Conservation (phyloP, 257 asterid species). For the Linderniella brevidens region DNA sequence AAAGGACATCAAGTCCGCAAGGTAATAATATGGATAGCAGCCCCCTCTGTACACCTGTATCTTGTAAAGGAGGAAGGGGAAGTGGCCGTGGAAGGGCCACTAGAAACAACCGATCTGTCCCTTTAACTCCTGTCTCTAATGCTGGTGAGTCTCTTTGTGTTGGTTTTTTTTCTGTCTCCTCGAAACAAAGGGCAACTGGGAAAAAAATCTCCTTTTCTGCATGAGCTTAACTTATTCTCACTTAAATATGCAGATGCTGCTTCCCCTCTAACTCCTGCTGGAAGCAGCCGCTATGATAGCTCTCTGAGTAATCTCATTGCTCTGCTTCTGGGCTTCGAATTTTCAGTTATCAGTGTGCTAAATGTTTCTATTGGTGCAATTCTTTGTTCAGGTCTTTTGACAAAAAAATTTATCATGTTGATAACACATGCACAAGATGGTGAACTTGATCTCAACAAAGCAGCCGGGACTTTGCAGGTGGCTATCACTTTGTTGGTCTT, state of each 20-base stretch:
- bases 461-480: slow-evolving; percentile 68
- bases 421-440: slow-evolving; percentile 59
- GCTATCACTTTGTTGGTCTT: neutral
- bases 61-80: slow-evolving; percentile 53
- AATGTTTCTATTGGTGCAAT: slow-evolving; percentile 12
- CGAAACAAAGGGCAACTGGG: no score
- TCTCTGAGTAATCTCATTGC: slow-evolving; percentile 46
- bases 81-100: slow-evolving; percentile 41
- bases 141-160: slow-evolving; percentile 30
- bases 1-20: slow-evolving; percentile 39
- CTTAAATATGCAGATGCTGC: slow-evolving; percentile 46
- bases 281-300: slow-evolving; percentile 90
- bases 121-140: slow-evolving; percentile 46
- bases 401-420: slow-evolving; percentile 30
- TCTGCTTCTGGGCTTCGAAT: slow-evolving; percentile 9
- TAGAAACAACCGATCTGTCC: slow-evolving; percentile 38
- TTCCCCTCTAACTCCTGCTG: slow-evolving; percentile 79
- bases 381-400: slow-evolving; percentile 31
- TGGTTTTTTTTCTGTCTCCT: slow-evolving; percentile 4
- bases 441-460: slow-evolving; percentile 77
- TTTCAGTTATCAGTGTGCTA: slow-evolving; percentile 8
- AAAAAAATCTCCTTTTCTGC: no score
- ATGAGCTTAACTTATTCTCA: slow-evolving; percentile 3
- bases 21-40: slow-evolving; percentile 21
- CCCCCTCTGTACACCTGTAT: slow-evolving; percentile 62